These are phyloP conservation scores for Monilinia laxa DNA, from an alignment of 2,329 filamentous ascomycete species.

Conservation along the genomic window DNA sequence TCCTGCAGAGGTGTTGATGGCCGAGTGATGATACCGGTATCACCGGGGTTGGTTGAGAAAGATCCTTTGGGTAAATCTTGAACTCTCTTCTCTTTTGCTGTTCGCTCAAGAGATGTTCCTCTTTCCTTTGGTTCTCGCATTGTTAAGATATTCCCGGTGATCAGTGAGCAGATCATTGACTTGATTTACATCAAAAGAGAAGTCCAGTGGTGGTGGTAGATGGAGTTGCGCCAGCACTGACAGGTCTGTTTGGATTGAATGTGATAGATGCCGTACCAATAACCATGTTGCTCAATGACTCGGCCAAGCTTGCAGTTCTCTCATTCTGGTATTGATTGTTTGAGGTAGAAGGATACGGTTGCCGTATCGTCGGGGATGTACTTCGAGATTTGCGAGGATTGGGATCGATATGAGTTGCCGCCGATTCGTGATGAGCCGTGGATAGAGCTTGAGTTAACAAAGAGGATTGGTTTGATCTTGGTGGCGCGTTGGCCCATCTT, in stretches of 20 bases:
- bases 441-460: conserved; percentile 38
- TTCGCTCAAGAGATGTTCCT: conserved; percentile 47
- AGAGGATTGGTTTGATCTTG: conserved; percentile 30
- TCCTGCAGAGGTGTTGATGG: conserved; percentile 30
- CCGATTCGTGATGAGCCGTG: conserved; percentile 22
- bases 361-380: background rate
- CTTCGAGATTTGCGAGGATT: conserved; percentile 15
- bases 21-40: conserved; percentile 40
- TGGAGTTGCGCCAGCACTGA: conserved; percentile 29
- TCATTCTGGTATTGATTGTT: conserved; percentile 29
- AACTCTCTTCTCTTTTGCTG: conserved; percentile 44
- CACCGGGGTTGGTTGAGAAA: conserved; percentile 40
- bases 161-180: conserved; percentile 42
- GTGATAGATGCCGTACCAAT: conserved; percentile 24
- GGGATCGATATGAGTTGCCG: conserved; percentile 9
- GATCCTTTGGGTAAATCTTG: conserved; percentile 39
- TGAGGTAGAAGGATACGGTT: conserved; percentile 15
- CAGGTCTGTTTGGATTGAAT: conserved; percentile 22
- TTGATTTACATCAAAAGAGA: conserved; percentile 39
- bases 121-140: conserved; percentile 34
- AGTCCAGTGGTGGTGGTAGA: conserved; percentile 23
- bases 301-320: conserved; percentile 14
- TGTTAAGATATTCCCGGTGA: conserved; percentile 41
- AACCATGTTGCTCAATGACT: conserved; percentile 27
- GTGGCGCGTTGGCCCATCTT: conserved; percentile 27